phyloP scores from a whole-genome alignment of 768 basidiomycete species.

The Suillus placidus region DNA sequence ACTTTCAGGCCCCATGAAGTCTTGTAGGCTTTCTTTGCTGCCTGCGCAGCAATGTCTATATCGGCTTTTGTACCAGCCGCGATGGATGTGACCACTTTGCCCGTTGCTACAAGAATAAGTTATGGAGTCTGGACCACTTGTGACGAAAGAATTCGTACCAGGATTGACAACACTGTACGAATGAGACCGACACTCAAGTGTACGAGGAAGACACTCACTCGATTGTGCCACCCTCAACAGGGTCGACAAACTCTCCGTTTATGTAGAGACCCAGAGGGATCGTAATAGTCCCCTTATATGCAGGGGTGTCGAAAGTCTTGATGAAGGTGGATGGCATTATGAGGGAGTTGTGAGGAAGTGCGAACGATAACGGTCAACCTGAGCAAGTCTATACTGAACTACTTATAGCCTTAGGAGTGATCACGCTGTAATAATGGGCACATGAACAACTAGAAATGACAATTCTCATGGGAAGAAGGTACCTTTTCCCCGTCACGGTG shows the following conservation, averaged over 20 bases:
- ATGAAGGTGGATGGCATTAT: slow-evolving; percentile 43
- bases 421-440: not conserved
- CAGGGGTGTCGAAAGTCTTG: slow-evolving; percentile 54
- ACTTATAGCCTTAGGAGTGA: not conserved
- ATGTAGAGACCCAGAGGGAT: slow-evolving; percentile 74
- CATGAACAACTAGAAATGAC: not conserved
- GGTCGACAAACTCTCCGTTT: slow-evolving; percentile 52
- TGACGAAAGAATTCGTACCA: slow-evolving; percentile 29
- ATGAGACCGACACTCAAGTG: slow-evolving; percentile 5
- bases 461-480: slow-evolving; percentile 1
- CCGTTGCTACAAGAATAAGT: slow-evolving; percentile 48
- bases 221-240: slow-evolving; percentile 54
- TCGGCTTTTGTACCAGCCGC: slow-evolving; percentile 61
- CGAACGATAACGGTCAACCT: not conserved
- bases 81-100: slow-evolving; percentile 57
- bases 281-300: slow-evolving; percentile 58
- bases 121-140: not conserved
- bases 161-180: slow-evolving; percentile 56
- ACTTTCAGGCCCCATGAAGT: slow-evolving; percentile 64
- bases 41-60: slow-evolving; percentile 69
- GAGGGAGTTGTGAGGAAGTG: not conserved
- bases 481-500: slow-evolving; percentile 1
- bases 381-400: not conserved
- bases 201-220: slow-evolving; percentile 48
- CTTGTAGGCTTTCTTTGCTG: slow-evolving; percentile 58